phyloP scores from a whole-genome alignment of 208 protist genomes.

The Porcisia hertigi region DNA sequence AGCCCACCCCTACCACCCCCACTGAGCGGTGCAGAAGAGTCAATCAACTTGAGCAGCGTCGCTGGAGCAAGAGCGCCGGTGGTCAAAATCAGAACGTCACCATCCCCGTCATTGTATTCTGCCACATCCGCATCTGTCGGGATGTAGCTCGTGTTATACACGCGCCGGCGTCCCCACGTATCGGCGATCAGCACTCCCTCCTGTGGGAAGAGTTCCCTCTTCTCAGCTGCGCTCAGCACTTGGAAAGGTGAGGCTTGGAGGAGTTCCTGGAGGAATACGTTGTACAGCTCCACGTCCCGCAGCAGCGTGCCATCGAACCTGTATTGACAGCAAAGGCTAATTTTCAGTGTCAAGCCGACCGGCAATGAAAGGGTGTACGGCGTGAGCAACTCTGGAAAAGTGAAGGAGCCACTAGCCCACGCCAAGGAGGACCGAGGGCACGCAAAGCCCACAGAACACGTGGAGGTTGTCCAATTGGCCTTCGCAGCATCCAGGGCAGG shows the following conservation, averaged over 20 bases:
- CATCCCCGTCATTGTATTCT: constrained; percentile 66
- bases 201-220: constrained; percentile 69
- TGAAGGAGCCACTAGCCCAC: constrained; percentile 85
- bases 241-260: constrained; percentile 84
- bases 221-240: constrained; percentile 54
- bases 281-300: constrained; percentile 58
- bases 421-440: constrained; percentile 79
- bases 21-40: constrained; percentile 6
- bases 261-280: constrained; percentile 68
- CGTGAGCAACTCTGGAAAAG: constrained; percentile 52
- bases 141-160: constrained; percentile 43
- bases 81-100: constrained; percentile 83
- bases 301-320: constrained; percentile 67
- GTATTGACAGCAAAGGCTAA: constrained; percentile 87
- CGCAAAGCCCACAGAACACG: constrained; percentile 49
- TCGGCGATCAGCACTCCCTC: constrained; percentile 41
- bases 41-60: constrained; percentile 27
- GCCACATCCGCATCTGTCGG: constrained; percentile 42
- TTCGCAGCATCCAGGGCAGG: background rate
- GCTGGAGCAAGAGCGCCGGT: constrained; percentile 48
- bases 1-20: background rate
- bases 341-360: constrained; percentile 58
- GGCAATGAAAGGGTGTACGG: constrained; percentile 57
- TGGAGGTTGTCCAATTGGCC: constrained; percentile 9
- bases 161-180: constrained; percentile 26